Evolutionary conservation across 1,139 yeast genomes (phyloP).

Genomic region (Geotrichum restrictum): DNA sequence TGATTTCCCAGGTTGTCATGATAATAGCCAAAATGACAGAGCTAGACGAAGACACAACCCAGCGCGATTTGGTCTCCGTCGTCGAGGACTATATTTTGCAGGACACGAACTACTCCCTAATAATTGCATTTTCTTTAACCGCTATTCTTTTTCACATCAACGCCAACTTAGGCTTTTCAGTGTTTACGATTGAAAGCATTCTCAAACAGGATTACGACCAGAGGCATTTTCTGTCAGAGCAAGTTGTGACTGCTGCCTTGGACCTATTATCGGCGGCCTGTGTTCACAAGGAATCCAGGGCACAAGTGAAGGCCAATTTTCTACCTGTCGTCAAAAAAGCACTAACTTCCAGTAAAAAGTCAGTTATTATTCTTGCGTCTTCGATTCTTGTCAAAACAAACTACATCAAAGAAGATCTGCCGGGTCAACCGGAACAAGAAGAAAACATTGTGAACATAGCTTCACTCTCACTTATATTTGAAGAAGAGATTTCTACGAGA

Average conservation of each 20-base stretch:
- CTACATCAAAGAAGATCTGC: slow-evolving; percentile 8
- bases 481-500: slow-evolving; percentile 27
- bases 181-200: slow-evolving; percentile 17
- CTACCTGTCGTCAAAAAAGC: slow-evolving; percentile 31
- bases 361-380: slow-evolving; percentile 36
- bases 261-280: slow-evolving; percentile 39
- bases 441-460: slow-evolving; percentile 28
- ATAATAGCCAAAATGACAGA: slow-evolving; percentile 27
- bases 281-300: slow-evolving; percentile 35
- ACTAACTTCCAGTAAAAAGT: slow-evolving; percentile 25
- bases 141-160: slow-evolving; percentile 64
- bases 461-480: slow-evolving; percentile 34
- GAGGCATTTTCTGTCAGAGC: slow-evolving; percentile 26
- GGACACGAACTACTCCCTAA: slow-evolving; percentile 24
- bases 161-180: slow-evolving; percentile 22
- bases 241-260: slow-evolving; percentile 31
- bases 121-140: slow-evolving; percentile 61
- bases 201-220: slow-evolving; percentile 24
- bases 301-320: slow-evolving; percentile 32
- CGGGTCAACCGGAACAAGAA: slow-evolving; percentile 22
- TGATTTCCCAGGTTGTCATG: slow-evolving; percentile 25
- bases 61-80: slow-evolving; percentile 21
- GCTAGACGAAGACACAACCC: slow-evolving; percentile 21
- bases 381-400: slow-evolving; percentile 38
- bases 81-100: slow-evolving; percentile 24